Evolutionary conservation across 1,284 basidiomycete genomes (phyloP).

Genomic region (Sanghuangporus weigelae): DNA sequence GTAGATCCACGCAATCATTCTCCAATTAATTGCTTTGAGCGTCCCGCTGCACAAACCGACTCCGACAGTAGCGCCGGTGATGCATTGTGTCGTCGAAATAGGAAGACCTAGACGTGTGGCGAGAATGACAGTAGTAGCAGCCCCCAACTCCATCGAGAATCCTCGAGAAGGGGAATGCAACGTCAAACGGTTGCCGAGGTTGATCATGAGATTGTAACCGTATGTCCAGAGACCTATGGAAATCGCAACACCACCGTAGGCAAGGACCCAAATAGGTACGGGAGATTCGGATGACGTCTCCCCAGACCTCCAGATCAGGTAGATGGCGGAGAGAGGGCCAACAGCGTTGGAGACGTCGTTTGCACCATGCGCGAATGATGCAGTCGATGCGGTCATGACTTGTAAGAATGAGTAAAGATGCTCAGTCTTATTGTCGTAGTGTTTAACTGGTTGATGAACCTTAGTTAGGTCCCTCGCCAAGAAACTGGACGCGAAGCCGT

Average conservation of each 20-base stretch:
- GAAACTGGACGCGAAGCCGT: neutral
- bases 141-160: neutral
- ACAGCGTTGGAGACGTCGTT: neutral
- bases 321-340: neutral
- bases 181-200: neutral
- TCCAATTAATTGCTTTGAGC: neutral
- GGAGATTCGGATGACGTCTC: neutral
- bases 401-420: neutral
- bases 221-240: neutral
- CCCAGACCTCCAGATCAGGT: neutral
- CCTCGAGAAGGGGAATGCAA: neutral
- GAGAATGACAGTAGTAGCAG: neutral
- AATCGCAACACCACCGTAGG: neutral
- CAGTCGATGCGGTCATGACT: neutral
- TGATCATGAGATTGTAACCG: neutral
- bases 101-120: neutral
- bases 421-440: neutral
- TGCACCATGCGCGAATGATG: neutral
- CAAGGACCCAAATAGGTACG: neutral
- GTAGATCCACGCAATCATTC: neutral
- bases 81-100: neutral
- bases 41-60: neutral
- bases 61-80: neutral
- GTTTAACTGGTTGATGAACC: neutral
- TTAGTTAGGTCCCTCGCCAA: neutral